phyloP scores from a whole-genome alignment of 805 yeast species.

The Candida anglica region DNA sequence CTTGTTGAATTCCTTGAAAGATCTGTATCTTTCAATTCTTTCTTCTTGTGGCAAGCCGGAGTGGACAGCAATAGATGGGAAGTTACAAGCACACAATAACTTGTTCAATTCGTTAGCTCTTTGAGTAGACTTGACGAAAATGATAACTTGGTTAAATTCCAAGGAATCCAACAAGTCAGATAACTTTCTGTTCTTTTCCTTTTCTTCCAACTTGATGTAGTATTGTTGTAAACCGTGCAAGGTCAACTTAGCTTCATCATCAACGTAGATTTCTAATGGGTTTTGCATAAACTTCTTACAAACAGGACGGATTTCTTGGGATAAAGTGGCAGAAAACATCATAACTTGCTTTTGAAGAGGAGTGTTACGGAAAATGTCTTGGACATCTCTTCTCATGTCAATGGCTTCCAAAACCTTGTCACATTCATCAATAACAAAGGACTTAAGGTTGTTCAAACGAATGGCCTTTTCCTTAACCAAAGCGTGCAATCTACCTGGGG shows the following conservation, averaged over 20 bases:
- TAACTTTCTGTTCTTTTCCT: slow-evolving; percentile 88
- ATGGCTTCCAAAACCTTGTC: slow-evolving; percentile 90
- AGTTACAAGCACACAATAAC: slow-evolving; percentile 84
- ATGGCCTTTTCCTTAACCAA: slow-evolving; percentile 87
- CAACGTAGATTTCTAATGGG: slow-evolving; percentile 95
- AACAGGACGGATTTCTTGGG: slow-evolving; percentile 91
- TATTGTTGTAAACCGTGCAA: slow-evolving; percentile 98
- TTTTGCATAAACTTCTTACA: slow-evolving; percentile 98
- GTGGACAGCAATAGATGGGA: slow-evolving; percentile 97
- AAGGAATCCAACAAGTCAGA: slow-evolving; percentile 89
- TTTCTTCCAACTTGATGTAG: slow-evolving; percentile 84
- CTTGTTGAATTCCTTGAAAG: slow-evolving; percentile 96
- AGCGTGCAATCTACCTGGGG: slow-evolving; percentile 97
- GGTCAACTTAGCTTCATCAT: slow-evolving; percentile 95
- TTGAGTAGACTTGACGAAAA: slow-evolving; percentile 85
- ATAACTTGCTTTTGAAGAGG: slow-evolving; percentile 98
- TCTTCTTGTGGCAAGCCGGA: slow-evolving; percentile 95
- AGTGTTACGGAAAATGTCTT: slow-evolving; percentile 94
- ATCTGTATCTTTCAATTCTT: slow-evolving; percentile 94
- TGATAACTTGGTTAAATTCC: slow-evolving; percentile 97
- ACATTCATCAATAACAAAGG: slow-evolving; percentile 96
- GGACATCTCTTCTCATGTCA: slow-evolving; percentile 98
- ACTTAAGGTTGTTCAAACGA: slow-evolving; percentile 83
- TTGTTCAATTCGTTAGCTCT: slow-evolving; percentile 92
- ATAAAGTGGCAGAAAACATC: slow-evolving; percentile 98